These are phyloP conservation scores for Xylaria sp. DNA, from an alignment of 2,329 filamentous ascomycete species.

Conservation along the genomic window DNA sequence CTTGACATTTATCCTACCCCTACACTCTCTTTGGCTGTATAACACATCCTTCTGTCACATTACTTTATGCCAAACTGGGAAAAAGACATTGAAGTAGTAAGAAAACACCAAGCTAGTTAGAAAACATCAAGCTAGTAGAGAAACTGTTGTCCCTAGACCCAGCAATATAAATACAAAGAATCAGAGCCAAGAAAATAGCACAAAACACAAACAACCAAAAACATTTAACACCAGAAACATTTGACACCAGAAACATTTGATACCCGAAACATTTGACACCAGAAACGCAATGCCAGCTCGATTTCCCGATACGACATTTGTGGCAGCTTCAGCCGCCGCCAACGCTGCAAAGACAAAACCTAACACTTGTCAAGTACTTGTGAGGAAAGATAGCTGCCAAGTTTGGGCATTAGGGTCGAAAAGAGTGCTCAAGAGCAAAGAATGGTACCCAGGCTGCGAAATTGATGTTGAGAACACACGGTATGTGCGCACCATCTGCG, in stretches of 20 bases:
- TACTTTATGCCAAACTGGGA: neutral
- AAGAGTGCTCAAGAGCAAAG: neutral
- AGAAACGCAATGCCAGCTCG: neutral
- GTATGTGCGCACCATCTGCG: neutral
- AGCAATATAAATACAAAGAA: neutral
- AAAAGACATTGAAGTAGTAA: too few relatives aligned
- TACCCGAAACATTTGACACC: neutral
- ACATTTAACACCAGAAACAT: neutral
- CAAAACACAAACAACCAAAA: neutral
- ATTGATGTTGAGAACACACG: conserved; percentile 1
- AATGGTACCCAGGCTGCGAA: neutral
- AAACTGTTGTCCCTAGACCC: neutral
- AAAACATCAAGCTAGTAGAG: too few relatives aligned
- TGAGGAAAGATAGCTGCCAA: neutral
- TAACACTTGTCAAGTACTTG: neutral
- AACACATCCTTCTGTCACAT: neutral
- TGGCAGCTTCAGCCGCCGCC: neutral
- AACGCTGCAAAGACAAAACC: neutral
- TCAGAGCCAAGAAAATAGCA: neutral
- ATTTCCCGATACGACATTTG: neutral
- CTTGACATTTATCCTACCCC: neutral
- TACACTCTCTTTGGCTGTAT: neutral
- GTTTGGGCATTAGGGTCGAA: neutral
- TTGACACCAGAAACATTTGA: neutral
- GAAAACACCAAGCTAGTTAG: too few relatives aligned